These are phyloP conservation scores for Clarireedia homoeocarpa DNA, from an alignment of 2,329 filamentous ascomycete genomes.

Conservation along the genomic window DNA sequence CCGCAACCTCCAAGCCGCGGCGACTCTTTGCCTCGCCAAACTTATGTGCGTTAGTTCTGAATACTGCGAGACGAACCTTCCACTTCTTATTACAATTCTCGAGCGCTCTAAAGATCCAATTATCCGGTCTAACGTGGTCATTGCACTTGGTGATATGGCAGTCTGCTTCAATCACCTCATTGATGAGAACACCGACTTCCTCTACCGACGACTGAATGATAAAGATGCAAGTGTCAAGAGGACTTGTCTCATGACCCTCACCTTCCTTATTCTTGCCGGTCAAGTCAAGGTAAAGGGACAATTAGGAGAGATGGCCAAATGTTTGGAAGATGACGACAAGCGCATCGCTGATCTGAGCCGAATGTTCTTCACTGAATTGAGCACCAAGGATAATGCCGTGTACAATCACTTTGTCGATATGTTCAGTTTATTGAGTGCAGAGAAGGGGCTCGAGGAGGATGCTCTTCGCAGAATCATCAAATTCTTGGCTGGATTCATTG, in stretches of 20 bases:
- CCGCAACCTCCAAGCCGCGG: constrained; percentile 82
- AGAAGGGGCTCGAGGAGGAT: constrained; percentile 73
- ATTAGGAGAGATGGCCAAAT: constrained; percentile 98
- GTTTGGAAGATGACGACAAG: constrained; percentile 91
- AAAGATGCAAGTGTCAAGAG: constrained; percentile 84
- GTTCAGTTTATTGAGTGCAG: constrained; percentile 87
- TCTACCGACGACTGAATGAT: constrained; percentile 90
- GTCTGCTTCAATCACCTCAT: constrained; percentile 99
- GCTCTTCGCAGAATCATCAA: constrained; percentile 79
- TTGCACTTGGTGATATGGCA: constrained; percentile 96
- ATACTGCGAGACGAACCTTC: constrained; percentile 90
- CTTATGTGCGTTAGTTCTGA: constrained; percentile 97
- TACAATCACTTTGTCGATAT: constrained; percentile 99
- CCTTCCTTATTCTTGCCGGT: constrained; percentile 91
- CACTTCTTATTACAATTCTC: constrained; percentile 94
- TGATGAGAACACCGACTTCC: constrained; percentile 97
- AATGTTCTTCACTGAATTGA: constrained; percentile 98
- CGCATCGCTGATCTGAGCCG: constrained; percentile 85
- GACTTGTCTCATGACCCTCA: constrained; percentile 96
- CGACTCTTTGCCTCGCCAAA: constrained; percentile 91
- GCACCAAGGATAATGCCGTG: constrained; percentile 96
- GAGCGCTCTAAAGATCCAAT: constrained; percentile 89
- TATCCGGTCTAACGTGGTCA: constrained; percentile 91
- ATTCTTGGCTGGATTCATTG: constrained; percentile 91
- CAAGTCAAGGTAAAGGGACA: constrained; percentile 99